Conservation (phyloP, 352 stramenopile genomes). For the Elongisporangium senticosum region DNA sequence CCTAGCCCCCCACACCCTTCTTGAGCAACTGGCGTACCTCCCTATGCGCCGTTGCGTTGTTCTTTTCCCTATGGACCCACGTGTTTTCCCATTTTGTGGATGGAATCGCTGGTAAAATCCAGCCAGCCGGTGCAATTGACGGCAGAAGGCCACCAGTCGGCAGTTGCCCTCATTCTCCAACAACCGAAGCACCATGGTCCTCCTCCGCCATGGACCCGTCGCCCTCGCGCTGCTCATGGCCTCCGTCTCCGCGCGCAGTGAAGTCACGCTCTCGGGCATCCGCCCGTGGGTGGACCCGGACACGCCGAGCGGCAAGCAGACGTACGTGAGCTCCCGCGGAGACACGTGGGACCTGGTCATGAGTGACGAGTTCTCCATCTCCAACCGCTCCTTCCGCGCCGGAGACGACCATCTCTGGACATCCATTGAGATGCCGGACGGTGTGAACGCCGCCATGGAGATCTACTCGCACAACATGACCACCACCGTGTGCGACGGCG, state of each 20-base stretch:
- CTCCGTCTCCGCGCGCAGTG: background rate
- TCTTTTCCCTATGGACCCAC: background rate
- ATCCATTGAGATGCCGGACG: conserved; percentile 26
- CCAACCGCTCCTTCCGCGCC: conserved; percentile 45
- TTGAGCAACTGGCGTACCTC: background rate
- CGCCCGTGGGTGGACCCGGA: conserved; percentile 38
- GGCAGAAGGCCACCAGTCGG: conserved; percentile 1
- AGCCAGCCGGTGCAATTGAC: background rate
- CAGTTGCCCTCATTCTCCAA: background rate
- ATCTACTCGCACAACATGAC: conserved; percentile 84
- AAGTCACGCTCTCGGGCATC: conserved; percentile 29
- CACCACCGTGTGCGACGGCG: conserved; percentile 26
- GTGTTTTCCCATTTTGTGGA: background rate
- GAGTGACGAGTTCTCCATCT: conserved; percentile 89
- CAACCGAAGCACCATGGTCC: background rate
- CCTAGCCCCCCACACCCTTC: background rate
- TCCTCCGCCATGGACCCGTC: background rate
- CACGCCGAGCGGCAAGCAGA: conserved; percentile 22
- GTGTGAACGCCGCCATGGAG: conserved; percentile 76
- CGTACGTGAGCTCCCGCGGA: conserved; percentile 32
- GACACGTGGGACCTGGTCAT: conserved; percentile 60
- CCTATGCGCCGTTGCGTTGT: background rate
- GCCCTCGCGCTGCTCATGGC: background rate
- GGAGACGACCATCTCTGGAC: conserved; percentile 87
- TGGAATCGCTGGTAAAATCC: background rate